Evolutionary conservation across 129 eudicot species (phyloP).

Genomic region (Helianthus tuberosus): DNA sequence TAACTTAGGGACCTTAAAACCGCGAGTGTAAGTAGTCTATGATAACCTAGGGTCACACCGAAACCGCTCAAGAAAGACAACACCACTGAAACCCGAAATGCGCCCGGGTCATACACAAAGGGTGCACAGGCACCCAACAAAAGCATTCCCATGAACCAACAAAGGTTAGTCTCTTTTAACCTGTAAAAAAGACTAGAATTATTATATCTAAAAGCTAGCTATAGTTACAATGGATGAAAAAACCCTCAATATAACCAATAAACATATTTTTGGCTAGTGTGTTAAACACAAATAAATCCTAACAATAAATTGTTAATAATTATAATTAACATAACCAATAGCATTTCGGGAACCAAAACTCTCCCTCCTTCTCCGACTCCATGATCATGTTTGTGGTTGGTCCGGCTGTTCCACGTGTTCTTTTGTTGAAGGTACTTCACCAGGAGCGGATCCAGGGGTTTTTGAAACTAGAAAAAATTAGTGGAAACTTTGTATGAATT

Average conservation of each 20-base stretch:
- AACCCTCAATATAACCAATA: too few relatives aligned
- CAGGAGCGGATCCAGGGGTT: too few relatives aligned
- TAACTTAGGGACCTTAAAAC: conserved; percentile 24
- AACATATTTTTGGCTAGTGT: too few relatives aligned
- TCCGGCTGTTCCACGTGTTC: neutral
- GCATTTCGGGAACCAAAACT: conserved; percentile 2
- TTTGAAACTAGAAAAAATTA: too few relatives aligned
- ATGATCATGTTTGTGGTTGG: neutral
- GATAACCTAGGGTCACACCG: conserved; percentile 21
- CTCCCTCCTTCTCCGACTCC: neutral
- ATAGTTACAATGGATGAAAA: too few relatives aligned
- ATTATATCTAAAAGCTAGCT: too few relatives aligned
- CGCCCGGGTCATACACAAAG: conserved; percentile 3
- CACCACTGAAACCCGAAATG: neutral
- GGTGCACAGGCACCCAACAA: conserved; percentile 18
- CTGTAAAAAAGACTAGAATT: too few relatives aligned
- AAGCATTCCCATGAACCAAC: neutral
- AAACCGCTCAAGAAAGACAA: neutral
- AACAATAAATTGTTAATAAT: too few relatives aligned
- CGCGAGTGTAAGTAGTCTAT: conserved; percentile 17
- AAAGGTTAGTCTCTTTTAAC: neutral
- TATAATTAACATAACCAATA: too few relatives aligned
- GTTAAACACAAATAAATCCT: too few relatives aligned
- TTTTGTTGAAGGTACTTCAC: neutral
- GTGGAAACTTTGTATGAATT: too few relatives aligned